phyloP scores from a whole-genome alignment of 2,329 filamentous ascomycete genomes.

The Hymenoscyphus fructigenus region DNA sequence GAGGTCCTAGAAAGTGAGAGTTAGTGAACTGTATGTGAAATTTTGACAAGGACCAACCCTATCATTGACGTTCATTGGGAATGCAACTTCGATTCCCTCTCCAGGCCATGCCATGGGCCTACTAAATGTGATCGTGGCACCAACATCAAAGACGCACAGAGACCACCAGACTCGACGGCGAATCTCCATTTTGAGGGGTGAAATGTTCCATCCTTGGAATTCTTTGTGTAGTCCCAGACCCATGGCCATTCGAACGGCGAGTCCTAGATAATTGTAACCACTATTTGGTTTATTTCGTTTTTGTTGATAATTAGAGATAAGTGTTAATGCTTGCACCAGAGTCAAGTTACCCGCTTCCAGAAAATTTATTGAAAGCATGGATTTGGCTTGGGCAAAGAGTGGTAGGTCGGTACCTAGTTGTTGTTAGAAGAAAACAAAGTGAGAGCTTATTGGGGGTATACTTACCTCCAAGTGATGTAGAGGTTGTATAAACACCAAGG shows the following conservation, averaged over 20 bases:
- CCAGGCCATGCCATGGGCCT: conserved; percentile 21
- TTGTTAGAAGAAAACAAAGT: neutral
- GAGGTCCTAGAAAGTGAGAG: conserved; percentile 8
- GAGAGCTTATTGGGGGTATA: too few relatives aligned
- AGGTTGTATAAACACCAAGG: too few relatives aligned
- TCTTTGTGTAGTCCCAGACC: conserved; percentile 46
- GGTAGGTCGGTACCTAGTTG: conserved; percentile 14
- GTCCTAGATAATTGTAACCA: conserved; percentile 73
- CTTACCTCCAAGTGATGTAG: too few relatives aligned
- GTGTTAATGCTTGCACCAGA: conserved; percentile 44
- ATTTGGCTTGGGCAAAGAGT: conserved; percentile 20
- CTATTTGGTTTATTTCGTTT: conserved; percentile 52
- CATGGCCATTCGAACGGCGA: conserved; percentile 86
- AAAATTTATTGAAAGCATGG: conserved; percentile 42
- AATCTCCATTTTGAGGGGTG: conserved; percentile 23
- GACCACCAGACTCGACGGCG: conserved; percentile 23
- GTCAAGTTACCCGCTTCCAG: conserved; percentile 45
- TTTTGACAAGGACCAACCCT: conserved; percentile 10
- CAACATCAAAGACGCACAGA: conserved; percentile 22
- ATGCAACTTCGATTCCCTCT: conserved; percentile 19
- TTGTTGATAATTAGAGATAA: conserved; percentile 37
- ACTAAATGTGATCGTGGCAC: conserved; percentile 24
- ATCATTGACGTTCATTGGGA: conserved; percentile 23
- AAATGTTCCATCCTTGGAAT: conserved; percentile 21
- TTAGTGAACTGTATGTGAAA: neutral